phyloP scores from a whole-genome alignment of 2,329 filamentous ascomycete species.

The Phyllosticta citriasiana region DNA sequence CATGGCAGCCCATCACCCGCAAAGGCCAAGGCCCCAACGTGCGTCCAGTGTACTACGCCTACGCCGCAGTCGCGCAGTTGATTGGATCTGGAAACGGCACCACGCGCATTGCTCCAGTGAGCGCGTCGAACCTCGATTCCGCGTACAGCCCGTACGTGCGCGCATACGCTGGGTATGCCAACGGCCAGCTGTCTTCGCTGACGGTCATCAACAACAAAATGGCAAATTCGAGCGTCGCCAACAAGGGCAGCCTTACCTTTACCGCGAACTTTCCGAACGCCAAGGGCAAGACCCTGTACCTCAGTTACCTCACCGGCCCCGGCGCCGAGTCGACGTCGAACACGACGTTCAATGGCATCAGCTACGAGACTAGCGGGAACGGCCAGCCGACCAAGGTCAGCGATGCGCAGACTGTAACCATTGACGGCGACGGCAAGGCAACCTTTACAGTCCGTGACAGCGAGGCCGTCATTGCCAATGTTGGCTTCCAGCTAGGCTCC shows the following conservation, averaged over 20 bases:
- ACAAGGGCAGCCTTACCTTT: conserved; percentile 33
- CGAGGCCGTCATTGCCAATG: conserved; percentile 37
- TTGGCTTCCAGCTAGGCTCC: conserved; percentile 30
- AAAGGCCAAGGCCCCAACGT: conserved; percentile 27
- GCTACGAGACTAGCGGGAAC: conserved; percentile 33
- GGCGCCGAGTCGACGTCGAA: conserved; percentile 35
- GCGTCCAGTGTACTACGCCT: conserved; percentile 41
- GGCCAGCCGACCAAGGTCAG: conserved; percentile 31
- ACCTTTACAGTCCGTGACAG: conserved; percentile 31
- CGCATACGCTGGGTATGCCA: conserved; percentile 37
- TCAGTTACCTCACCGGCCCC: conserved; percentile 38
- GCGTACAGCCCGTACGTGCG: conserved; percentile 33
- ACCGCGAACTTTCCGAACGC: conserved; percentile 31
- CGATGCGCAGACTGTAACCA: conserved; percentile 21
- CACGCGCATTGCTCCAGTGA: conserved; percentile 32
- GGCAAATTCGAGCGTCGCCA: conserved; percentile 29
- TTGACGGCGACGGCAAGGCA: conserved; percentile 25
- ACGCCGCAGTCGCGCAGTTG: conserved; percentile 41
- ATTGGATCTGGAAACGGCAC: conserved; percentile 38
- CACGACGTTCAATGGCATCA: conserved; percentile 40
- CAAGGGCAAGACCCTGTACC: conserved; percentile 33
- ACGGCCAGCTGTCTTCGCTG: conserved; percentile 32
- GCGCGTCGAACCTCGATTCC: conserved; percentile 20
- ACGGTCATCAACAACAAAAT: conserved; percentile 38
- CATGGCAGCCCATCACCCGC: conserved; percentile 38